Base-by-base conservation (phyloP, 2,329 filamentous ascomycete genomes). In the Penicillium sp. region DNA sequence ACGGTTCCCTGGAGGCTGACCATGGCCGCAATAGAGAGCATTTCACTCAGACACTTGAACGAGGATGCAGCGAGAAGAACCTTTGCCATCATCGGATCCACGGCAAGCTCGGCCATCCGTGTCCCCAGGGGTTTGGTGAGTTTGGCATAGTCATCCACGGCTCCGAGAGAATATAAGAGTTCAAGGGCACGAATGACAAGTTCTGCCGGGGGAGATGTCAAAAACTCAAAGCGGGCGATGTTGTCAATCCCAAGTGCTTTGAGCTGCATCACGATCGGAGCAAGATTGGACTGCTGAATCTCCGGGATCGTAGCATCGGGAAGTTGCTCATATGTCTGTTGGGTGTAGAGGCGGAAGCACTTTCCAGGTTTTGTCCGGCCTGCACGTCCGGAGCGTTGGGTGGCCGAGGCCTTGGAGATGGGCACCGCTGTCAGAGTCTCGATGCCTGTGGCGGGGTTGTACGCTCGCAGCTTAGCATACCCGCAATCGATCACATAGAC, bases 191-290 rank as follows among this genome's bases (percentile, higher is more conserved):
- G 88, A 38, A 86, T 82, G 68, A 97, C 81, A 28, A 95, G 81
- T 59, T 91, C 84, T 0, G 90, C 82, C 0, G 93, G 90, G 9
- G 93, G 93, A 3, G 89, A 76, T 3, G 88, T 91, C 44, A 96
- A 73, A 64, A 91, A 98, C 60, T 90, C 84, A 66, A 97, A 98
- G 4, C 89, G 84, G 4, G 89, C 82, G 32, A 97, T 84, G 58
- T 98, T 97, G 66, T 96, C 90, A 56, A 97, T 94, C 0, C 93
- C 93, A 1, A 98, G 76, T 1, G 93, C 91, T 70, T 97, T 95
- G 35, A 98, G 82, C 62, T 97, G 91, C 38, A 98, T 76, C 35
- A 97, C 80, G 2, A 90, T 83, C 0, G 90, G 88, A 0, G 91
- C 90, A 24, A 98, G 78, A 61, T 97, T 95, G 1, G 88, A 90